Evolutionary conservation across 306 rosid species (phyloP), one percentile per base, ranked within the genome.

Genomic region (Corylus avellana): DNA sequence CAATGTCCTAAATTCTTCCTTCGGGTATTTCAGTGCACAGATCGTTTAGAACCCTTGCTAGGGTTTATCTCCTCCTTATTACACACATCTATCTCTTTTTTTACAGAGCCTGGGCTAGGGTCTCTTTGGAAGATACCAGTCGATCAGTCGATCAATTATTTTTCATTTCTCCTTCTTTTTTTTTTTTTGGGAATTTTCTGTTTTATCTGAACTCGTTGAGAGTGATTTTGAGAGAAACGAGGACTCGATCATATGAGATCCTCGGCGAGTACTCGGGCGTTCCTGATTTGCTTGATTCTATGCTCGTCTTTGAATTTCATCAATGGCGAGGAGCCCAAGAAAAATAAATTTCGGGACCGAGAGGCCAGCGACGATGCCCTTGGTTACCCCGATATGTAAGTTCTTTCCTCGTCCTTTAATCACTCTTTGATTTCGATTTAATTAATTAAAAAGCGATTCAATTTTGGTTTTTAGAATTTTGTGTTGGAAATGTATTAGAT

Each of bases 281-380:
- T 90, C 47, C 69, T 84, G 44, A 80, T 93, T 81, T 87, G 66
- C 74, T 77, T 86, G 16, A 35, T 89, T 80, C 82, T 90, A 20
- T 87, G 53, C 63, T 25, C 85, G 67, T 82, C 72, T 72, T 85
- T 74, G 59, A 68, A 74, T 56, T 75, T 78, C 76, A 87, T 82
- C 74, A 83, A 87, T 77, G 87, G 86, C 82, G 88, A 87, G 61
- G 94, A 75, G 74, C 27, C 93, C 69, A 83, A 85, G 84, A 90
- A 83, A 74, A 91, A 88, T 61, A 78, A 83, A 59, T 93, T 96
- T 73, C 92, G 98, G 59, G 93, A 89, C 44, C 98, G 98, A 4
- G 94, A 89, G 85, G 99, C 99, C 81, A 80, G 94, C 67, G 99
- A 96, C 12, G 98, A 96, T 68, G 74, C 88, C 73, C 88, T 90